phyloP scores from a whole-genome alignment of 1,284 basidiomycete species.

The Porodaedalea pini region DNA sequence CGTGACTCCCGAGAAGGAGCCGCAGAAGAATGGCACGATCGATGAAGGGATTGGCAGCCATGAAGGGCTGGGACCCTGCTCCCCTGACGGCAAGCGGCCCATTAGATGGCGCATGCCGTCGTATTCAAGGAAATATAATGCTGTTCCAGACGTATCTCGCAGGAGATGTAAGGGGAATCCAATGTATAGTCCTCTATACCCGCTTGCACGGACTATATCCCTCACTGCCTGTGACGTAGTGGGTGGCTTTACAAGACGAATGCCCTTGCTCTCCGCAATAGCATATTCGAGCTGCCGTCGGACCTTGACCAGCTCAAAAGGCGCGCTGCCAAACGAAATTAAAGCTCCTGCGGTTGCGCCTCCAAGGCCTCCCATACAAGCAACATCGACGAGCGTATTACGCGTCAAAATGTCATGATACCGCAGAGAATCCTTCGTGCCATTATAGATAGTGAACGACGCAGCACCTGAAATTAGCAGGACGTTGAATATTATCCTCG shows the following conservation, averaged over 20 bases:
- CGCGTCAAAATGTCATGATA: slow-evolving; percentile 56
- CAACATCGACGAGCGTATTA: slow-evolving; percentile 63
- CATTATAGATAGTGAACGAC: slow-evolving; percentile 92
- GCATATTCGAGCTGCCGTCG: slow-evolving; percentile 91
- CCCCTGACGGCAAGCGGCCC: slow-evolving; percentile 65
- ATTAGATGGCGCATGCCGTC: slow-evolving; percentile 78
- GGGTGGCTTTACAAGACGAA: slow-evolving; percentile 64
- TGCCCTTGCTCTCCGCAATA: slow-evolving; percentile 78
- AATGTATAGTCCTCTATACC: slow-evolving; percentile 75
- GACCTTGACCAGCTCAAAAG: slow-evolving; percentile 95
- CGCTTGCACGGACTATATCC: slow-evolving; percentile 65
- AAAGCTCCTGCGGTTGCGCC: slow-evolving; percentile 81
- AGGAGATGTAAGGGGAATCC: slow-evolving; percentile 80
- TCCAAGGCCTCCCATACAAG: slow-evolving; percentile 70
- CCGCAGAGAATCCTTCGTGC: slow-evolving; percentile 80
- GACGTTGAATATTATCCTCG: slow-evolving; percentile 19
- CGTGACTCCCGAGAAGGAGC: slow-evolving; percentile 78
- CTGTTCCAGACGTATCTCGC: slow-evolving; percentile 78
- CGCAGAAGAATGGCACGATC: slow-evolving; percentile 81
- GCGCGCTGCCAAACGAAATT: slow-evolving; percentile 83
- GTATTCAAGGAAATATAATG: slow-evolving; percentile 85
- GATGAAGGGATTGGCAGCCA: slow-evolving; percentile 77
- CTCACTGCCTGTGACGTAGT: slow-evolving; percentile 69
- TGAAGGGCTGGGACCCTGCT: slow-evolving; percentile 69
- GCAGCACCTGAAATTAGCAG: slow-evolving; percentile 57